Percentiles rank a stretch among this genome's conserved stretches.
These are phyloP conservation scores for Penicillium expansum DNA, from an alignment of 2,329 filamentous ascomycete genomes.

Conservation along the genomic window DNA sequence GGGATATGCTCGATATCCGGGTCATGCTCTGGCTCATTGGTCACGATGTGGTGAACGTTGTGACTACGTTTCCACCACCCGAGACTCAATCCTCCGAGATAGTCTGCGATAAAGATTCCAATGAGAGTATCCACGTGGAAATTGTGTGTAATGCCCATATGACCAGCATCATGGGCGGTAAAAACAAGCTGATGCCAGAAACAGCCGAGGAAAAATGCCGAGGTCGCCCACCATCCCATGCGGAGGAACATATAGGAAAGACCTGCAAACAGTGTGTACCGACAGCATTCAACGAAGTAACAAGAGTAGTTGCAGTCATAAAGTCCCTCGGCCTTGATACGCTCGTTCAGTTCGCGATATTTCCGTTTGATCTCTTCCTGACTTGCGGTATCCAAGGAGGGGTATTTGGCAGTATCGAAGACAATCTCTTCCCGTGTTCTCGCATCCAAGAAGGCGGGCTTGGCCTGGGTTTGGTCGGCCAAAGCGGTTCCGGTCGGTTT, in stretches of 20 bases:
- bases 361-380: constrained; percentile 75
- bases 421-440: constrained; percentile 72
- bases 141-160: constrained; percentile 95
- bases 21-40: constrained; percentile 91
- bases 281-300: constrained; percentile 70
- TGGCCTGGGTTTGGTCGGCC: constrained; percentile 33
- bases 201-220: constrained; percentile 71
- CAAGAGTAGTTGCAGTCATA: constrained; percentile 81
- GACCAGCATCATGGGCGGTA: constrained; percentile 88
- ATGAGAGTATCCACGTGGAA: constrained; percentile 81
- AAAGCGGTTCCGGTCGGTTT: constrained; percentile 31
- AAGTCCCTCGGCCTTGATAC: constrained; percentile 70
- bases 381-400: constrained; percentile 67
- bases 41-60: constrained; percentile 95
- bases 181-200: constrained; percentile 97
- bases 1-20: constrained; percentile 92
- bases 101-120: constrained; percentile 87
- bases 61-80: constrained; percentile 98
- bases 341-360: constrained; percentile 74
- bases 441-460: constrained; percentile 65
- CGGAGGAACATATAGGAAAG: constrained; percentile 61
- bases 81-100: constrained; percentile 80
- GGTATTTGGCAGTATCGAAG: constrained; percentile 77
- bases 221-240: constrained; percentile 64
- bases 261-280: constrained; percentile 67